Evolutionary conservation across 768 basidiomycete genomes (phyloP), one percentile per base, ranked within the genome.

Genomic region (Sporobolomyces pararoseus): DNA sequence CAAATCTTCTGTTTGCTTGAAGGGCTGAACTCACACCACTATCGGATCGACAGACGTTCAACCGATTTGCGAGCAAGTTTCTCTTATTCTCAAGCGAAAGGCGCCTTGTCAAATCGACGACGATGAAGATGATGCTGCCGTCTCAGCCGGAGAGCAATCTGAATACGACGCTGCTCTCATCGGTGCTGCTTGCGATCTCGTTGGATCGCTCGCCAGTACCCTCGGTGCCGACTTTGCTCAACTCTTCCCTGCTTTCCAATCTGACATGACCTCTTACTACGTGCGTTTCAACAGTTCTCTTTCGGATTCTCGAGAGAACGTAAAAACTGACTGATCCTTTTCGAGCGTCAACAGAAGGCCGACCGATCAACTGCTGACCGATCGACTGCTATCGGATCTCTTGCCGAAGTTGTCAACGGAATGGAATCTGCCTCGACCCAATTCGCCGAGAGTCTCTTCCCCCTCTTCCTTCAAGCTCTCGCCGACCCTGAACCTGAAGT

Each of bases 121-220:
- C 31, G 78, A 74, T 47, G 76, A 74, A n/a, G 90, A 90, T 75
- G 88, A 88, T 31, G 80, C 79, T 16, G 88, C 87, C 12, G 90
- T 91, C 78, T 62, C 63, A 25, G 65, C 59, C 4, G 94, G 94
- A 0, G 96, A 98, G 81, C 88, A 89, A 76, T 93, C 94, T 2
- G 96, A 99, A 81, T 95, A 92, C 78, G 96, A 99, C 78, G 90
- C 94, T 5, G 90, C 96, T 63, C 84, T 99, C 66, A 89, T 98
- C 77, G 90, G 90, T 32, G 88, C 93, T 31, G 95, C 95, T 32
- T 89, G 89, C 49, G 96, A 99, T 78, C 88, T 99, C 63, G 93
- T 97, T 67, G 87, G 92, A 63, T 84, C 91, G 2, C 82, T 99
- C 72, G 91, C 94, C 37, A 86, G 85, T 67, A 89, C 86, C 12